Conservation (phyloP, 208 protist species). For the Porcisia deanei region DNA sequence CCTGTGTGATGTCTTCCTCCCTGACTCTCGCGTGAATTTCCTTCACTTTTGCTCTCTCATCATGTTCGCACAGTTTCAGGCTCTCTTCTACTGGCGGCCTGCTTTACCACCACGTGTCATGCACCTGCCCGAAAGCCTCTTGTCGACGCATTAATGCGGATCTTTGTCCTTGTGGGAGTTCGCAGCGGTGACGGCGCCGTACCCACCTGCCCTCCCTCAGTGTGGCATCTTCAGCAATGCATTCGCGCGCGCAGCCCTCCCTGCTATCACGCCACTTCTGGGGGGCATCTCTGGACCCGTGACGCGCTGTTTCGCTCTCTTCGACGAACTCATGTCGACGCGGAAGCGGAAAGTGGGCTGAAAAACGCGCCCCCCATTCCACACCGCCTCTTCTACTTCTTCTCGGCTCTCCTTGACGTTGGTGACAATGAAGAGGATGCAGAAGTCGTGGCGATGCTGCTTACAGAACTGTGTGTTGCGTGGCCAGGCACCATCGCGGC, state of each 20-base stretch:
- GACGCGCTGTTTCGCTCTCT: constrained; percentile 25
- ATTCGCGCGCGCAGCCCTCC: not conserved
- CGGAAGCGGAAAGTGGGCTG: too few relatives aligned
- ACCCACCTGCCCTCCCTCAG: constrained; percentile 16
- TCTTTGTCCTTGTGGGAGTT: constrained; percentile 28
- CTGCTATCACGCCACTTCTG: constrained; percentile 25
- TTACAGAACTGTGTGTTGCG: constrained; percentile 16
- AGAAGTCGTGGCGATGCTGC: constrained; percentile 20
- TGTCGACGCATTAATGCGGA: constrained; percentile 8
- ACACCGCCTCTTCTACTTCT: constrained; percentile 15
- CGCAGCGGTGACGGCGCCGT: constrained; percentile 2
- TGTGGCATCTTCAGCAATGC: constrained; percentile 33
- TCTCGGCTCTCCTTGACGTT: constrained; percentile 25
- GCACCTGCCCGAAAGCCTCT: not conserved
- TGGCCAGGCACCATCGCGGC: constrained; percentile 19
- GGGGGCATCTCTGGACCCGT: constrained; percentile 14
- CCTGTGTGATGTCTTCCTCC: not conserved
- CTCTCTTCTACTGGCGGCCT: not conserved
- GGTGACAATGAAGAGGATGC: constrained; percentile 23
- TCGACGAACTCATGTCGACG: not conserved
- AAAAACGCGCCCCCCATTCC: not conserved
- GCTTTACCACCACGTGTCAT: too few relatives aligned
- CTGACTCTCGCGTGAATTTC: too few relatives aligned
- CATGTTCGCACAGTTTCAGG: not conserved
- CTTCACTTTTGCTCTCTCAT: not conserved